A percentile compares a stretch with the other conserved stretches of the same genome.
Conservation (phyloP, 2,329 filamentous ascomycete species). For the Aspergillus sp. region DNA sequence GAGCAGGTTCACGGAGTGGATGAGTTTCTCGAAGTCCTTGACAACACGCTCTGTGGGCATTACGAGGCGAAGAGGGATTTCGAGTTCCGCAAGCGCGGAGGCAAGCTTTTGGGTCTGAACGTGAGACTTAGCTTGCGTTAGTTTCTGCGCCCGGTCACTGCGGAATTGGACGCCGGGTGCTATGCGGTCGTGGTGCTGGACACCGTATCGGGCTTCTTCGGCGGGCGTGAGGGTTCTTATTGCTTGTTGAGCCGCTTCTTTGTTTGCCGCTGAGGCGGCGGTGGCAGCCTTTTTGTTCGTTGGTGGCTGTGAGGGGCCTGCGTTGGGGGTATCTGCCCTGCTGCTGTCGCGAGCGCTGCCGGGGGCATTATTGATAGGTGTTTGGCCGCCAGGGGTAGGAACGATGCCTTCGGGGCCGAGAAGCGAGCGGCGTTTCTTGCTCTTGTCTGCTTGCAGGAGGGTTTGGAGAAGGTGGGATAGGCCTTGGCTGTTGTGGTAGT, state of each 20-base stretch:
- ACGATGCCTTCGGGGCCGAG: constrained; percentile 61
- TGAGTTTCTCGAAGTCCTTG: constrained; percentile 55
- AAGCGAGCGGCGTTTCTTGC: constrained; percentile 81
- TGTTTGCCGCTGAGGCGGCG: constrained; percentile 38
- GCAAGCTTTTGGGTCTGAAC: constrained; percentile 55
- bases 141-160: constrained; percentile 60
- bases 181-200: constrained; percentile 82
- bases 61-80: constrained; percentile 50
- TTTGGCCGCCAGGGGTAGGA: constrained; percentile 60
- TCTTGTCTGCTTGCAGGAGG: constrained; percentile 80
- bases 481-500: constrained; percentile 81
- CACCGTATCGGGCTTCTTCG: constrained; percentile 80
- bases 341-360: constrained; percentile 43
- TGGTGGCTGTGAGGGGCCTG: constrained; percentile 26
- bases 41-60: constrained; percentile 57
- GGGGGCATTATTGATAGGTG: constrained; percentile 40
- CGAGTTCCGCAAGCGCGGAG: constrained; percentile 52
- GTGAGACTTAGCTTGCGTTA: constrained; percentile 56
- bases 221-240: constrained; percentile 73
- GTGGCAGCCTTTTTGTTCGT: constrained; percentile 47
- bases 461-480: constrained; percentile 80
- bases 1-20: constrained; percentile 51
- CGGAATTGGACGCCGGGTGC: constrained; percentile 88
- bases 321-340: constrained; percentile 43
- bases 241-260: constrained; percentile 52